phyloP scores from a whole-genome alignment of 768 basidiomycete genomes.

The Amylocystis lapponica region DNA sequence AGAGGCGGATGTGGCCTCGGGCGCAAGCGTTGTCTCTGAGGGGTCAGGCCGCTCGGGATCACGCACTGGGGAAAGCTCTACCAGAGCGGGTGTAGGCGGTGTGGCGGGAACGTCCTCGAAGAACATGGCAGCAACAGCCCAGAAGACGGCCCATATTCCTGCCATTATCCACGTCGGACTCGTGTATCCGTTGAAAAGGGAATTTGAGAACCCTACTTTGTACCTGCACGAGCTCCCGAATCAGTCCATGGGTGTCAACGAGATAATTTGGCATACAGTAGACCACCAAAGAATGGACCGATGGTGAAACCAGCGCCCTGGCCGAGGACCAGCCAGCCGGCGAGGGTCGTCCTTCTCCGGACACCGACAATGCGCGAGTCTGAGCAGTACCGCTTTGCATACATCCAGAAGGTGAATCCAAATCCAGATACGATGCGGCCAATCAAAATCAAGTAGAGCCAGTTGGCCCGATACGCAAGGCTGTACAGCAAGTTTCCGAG shows the following conservation, averaged over 20 bases:
- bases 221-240: slow-evolving; percentile 19
- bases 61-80: slow-evolving; percentile 7
- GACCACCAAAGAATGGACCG: slow-evolving; percentile 59
- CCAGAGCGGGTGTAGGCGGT: not conserved
- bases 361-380: slow-evolving; percentile 63
- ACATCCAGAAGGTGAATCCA: slow-evolving; percentile 61
- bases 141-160: slow-evolving; percentile 46
- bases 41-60: too few relatives aligned
- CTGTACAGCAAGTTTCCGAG: slow-evolving; percentile 57
- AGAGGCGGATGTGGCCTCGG: slow-evolving; percentile 45
- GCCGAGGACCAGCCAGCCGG: slow-evolving; percentile 56
- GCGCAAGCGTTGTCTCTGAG: slow-evolving; percentile 29
- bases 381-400: slow-evolving; percentile 63
- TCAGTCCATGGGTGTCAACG: not conserved
- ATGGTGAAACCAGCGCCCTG: slow-evolving; percentile 57
- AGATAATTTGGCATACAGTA: slow-evolving; percentile 31
- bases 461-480: slow-evolving; percentile 51
- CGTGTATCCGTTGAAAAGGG: slow-evolving; percentile 61
- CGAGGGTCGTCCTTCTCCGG: slow-evolving; percentile 55
- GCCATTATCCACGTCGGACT: slow-evolving; percentile 67
- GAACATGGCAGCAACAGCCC: slow-evolving; percentile 28
- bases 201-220: slow-evolving; percentile 50
- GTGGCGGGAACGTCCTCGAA: slow-evolving; percentile 28
- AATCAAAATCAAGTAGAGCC: slow-evolving; percentile 64
- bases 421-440: slow-evolving; percentile 62